A percentile compares a stretch with the other conserved stretches of the same genome.
Conservation (phyloP, 495 filamentous ascomycete species). For the Platismatia glauca region DNA sequence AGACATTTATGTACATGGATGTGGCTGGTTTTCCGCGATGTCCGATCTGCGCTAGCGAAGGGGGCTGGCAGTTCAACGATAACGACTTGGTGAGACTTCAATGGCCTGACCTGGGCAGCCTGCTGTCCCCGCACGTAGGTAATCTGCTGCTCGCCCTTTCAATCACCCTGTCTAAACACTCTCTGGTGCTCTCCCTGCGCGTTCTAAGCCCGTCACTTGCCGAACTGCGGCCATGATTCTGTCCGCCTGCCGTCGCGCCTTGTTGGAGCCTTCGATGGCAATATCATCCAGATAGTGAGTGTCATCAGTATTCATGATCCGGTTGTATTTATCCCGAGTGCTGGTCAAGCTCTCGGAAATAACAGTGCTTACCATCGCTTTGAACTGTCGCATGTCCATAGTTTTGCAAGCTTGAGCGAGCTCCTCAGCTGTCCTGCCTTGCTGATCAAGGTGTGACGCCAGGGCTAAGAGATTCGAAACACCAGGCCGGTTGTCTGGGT, state of each 20-base stretch:
- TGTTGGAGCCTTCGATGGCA: constrained; percentile 48
- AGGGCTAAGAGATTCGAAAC: constrained; percentile 81
- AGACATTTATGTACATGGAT: too few species aligned
- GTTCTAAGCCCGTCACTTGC: constrained; percentile 49
- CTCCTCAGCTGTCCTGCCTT: constrained; percentile 38
- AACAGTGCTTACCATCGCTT: constrained; percentile 48
- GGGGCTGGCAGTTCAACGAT: too few species aligned
- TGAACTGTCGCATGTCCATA: constrained; percentile 52
- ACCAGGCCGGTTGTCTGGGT: constrained; percentile 61
- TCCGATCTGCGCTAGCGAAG: too few species aligned
- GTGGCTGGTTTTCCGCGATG: too few species aligned
- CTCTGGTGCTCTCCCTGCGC: not conserved
- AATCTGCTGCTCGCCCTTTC: too few species aligned
- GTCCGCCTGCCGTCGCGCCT: constrained; percentile 55
- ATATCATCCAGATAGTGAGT: constrained; percentile 50
- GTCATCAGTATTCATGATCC: constrained; percentile 39
- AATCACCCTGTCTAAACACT: not conserved
- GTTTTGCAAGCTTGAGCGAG: constrained; percentile 47
- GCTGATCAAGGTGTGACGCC: constrained; percentile 51
- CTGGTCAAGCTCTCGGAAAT: constrained; percentile 46
- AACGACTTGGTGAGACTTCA: too few species aligned
- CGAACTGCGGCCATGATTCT: constrained; percentile 58
- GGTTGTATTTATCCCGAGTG: constrained; percentile 54
- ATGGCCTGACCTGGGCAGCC: too few species aligned
- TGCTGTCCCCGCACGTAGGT: too few species aligned